Evolutionary conservation across 306 rosid genomes (phyloP).

Genomic region (Gastrolobium bilobum): DNA sequence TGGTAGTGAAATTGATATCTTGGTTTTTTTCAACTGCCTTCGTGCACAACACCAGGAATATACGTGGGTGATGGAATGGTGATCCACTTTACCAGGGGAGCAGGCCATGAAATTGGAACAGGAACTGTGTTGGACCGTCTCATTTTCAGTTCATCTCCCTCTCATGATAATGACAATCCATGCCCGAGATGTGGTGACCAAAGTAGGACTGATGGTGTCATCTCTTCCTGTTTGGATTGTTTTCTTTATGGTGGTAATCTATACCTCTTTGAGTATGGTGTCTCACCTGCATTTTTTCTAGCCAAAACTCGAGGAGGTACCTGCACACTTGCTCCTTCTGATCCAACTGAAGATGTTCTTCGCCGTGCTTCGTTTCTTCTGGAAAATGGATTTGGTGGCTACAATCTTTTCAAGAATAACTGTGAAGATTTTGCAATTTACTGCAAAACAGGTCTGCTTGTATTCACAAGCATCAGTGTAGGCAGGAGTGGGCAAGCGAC

Average conservation of each 20-base stretch:
- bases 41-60: constrained; percentile 63
- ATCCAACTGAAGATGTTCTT: constrained; percentile 67
- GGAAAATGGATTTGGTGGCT: constrained; percentile 76
- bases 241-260: constrained; percentile 77
- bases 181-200: constrained; percentile 79
- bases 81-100: constrained; percentile 87
- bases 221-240: constrained; percentile 87
- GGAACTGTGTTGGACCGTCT: constrained; percentile 72
- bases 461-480: constrained; percentile 61
- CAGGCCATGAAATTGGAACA: constrained; percentile 79
- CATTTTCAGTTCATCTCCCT: constrained; percentile 68
- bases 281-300: constrained; percentile 56
- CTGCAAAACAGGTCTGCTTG: constrained; percentile 89
- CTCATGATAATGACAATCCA: constrained; percentile 57
- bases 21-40: constrained; percentile 44
- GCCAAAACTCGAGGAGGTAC: constrained; percentile 93
- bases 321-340: constrained; percentile 75
- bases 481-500: constrained; percentile 86
- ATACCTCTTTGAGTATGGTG: constrained; percentile 78
- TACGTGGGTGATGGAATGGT: constrained; percentile 77
- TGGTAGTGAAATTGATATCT: constrained; percentile 36
- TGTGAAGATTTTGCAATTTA: constrained; percentile 90
- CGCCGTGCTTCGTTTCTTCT: constrained; percentile 78
- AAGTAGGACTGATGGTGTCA: constrained; percentile 63
- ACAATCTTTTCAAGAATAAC: constrained; percentile 76